Evolutionary conservation across 306 rosid genomes (phyloP).

Genomic region (Clitoria ternatea): DNA sequence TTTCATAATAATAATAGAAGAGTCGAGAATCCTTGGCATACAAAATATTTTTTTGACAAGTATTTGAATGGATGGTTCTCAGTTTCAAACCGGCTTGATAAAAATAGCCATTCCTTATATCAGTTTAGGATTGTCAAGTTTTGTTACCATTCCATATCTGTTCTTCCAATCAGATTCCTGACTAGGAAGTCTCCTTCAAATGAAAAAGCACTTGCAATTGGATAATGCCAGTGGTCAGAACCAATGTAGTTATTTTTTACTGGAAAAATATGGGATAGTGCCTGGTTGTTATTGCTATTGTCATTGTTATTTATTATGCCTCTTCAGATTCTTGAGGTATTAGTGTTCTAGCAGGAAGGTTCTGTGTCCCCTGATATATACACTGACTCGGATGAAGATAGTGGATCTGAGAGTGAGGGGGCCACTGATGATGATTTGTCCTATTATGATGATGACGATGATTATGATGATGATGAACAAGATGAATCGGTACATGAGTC

Average conservation of each 20-base stretch:
- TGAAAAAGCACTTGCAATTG: background rate
- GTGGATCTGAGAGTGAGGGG: slow-evolving; percentile 76
- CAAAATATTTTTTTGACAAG: background rate
- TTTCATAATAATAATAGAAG: too few species aligned
- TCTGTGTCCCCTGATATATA: slow-evolving; percentile 61
- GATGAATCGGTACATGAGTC: slow-evolving; percentile 55
- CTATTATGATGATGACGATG: slow-evolving; percentile 65
- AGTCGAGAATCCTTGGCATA: slow-evolving; percentile 8
- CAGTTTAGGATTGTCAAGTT: background rate
- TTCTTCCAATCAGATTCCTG: background rate
- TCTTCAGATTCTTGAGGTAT: slow-evolving; percentile 32
- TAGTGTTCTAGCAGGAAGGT: slow-evolving; percentile 73
- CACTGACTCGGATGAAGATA: slow-evolving; percentile 74
- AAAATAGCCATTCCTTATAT: slow-evolving; percentile 12
- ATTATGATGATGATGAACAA: slow-evolving; percentile 51
- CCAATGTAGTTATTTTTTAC: background rate
- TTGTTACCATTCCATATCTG: background rate
- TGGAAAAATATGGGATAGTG: background rate
- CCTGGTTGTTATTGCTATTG: background rate
- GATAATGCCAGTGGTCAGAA: background rate
- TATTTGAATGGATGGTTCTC: slow-evolving; percentile 2
- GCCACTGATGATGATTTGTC: slow-evolving; percentile 72
- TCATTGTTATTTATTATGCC: background rate
- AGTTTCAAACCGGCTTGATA: background rate
- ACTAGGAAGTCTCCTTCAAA: background rate